Evolutionary conservation across 768 basidiomycete genomes (phyloP), one percentile per base, ranked within the genome.

Genomic region (Lentinus tigrinus): DNA sequence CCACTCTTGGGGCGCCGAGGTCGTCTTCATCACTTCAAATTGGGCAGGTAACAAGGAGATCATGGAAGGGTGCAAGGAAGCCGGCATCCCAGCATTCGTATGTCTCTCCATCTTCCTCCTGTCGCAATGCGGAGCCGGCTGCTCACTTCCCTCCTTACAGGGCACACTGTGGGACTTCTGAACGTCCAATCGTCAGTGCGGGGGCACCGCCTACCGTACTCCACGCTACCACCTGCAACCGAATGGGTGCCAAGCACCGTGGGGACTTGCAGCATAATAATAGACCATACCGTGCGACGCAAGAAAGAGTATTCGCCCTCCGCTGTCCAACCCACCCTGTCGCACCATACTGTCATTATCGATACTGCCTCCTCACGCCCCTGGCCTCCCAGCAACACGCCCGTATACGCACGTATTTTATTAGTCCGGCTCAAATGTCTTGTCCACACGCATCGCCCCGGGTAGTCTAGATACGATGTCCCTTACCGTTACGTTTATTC

Each of bases 21-120:
- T 77, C 36, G 74, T 78, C 6, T 74, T 78, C 64, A 77, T 78
- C 58, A 78, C 77, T 3, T 77, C 76, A 14, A 77, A 77, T 58
- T 74, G 65, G 48, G 65, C 64, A 21, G 77, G 77, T 3, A 76
- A 78, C 65, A 69, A 68, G 27, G 76, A 77, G 65, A 73, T 78
- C 46, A 78, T 77, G 75, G 71, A 65, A 53, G 76, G 74, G 5
- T 72, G 72, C 61, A 72, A 72, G 58, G 69, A 67, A 56, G 69
- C 67, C 34, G 70, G 70, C 27, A 73, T 76, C 43, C 74, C 73
- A 46, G 71, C 70, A 48, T 77, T 76, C 53, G 75, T 75, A 48
- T 63, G 75, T 56, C 52, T 9, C 36, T 21, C 24, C 37, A 2
- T 24, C 34, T 38, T 19, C 27, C 14, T 43, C 14, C 51, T 52